Evolutionary conservation across 306 rosid genomes (phyloP), one percentile per base, ranked within the genome.

Genomic region (Cicer judaicum): DNA sequence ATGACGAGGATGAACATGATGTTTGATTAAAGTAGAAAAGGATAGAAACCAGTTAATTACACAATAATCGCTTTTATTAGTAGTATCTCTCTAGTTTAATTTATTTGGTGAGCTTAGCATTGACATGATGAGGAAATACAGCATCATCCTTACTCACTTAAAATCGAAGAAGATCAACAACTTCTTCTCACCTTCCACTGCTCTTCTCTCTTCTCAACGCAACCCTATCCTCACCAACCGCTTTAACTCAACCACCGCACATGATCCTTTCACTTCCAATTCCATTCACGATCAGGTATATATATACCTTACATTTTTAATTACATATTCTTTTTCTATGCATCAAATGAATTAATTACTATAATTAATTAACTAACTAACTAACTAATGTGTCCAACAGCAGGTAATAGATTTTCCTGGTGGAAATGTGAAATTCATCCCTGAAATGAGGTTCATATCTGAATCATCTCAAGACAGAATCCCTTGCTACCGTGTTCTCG

Each of bases 401-500:
- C 85, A 92, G 90, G 84, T 55, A 44, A 14, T 88, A 75, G 87
- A 92, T 69, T 89, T 94, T 76, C 96, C 99, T 1, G 96, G 97
- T 64, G 97, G 99, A 76, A 72, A 80, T 72, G 84, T 90, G 9
- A 83, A 64, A 8, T 88, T 88, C 76, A 79, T 89, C 66, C 84
- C 91, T 65, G 83, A 87, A 53, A 73, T 84, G 87, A 84, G 75
- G 9, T 82, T 87, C 82, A 75, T 91, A 73, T 76, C 92, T 12
- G 96, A 87, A 81, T 74, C 88, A 7, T 41, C 72, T 18, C 73
- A 71, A 44, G 79, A 80, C 77, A 84, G 96, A 70, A 48, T 44
- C 62, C 85, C 66, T 53, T 91, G 97, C 82, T 94, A 87, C 72
- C 88, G 91, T 16, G 86, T 90, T 78, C 98, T 92, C 69, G 93